These are phyloP conservation scores for Chloropicon primus DNA, from an alignment of 139 green algal species.

Conservation along the genomic window DNA sequence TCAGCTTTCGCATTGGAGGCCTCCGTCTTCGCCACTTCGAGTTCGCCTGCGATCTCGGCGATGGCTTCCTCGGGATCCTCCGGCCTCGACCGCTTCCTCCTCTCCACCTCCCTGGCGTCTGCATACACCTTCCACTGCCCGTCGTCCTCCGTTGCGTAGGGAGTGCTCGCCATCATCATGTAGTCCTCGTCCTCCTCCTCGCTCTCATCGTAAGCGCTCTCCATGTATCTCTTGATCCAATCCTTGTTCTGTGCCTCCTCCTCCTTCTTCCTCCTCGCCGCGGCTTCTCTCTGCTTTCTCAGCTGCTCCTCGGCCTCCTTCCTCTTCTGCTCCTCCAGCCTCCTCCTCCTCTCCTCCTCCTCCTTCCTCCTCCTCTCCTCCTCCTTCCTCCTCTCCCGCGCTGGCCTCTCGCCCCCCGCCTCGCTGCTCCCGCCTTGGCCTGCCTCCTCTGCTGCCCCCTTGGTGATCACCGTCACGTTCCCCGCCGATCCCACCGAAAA, in stretches of 20 bases:
- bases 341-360: neutral
- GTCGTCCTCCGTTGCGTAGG: neutral
- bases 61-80: conserved; percentile 13
- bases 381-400: neutral
- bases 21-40: conserved; percentile 17
- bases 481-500: neutral
- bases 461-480: neutral
- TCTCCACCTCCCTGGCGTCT: conserved; percentile 46
- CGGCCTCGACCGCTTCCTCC: conserved; percentile 16
- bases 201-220: conserved; percentile 15
- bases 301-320: neutral
- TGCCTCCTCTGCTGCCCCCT: neutral
- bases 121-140: conserved; percentile 70
- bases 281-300: conserved; percentile 6
- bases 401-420: neutral
- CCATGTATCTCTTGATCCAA: conserved; percentile 58
- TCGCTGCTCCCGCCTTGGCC: neutral
- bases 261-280: neutral
- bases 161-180: conserved; percentile 10
- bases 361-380: conserved; percentile 7
- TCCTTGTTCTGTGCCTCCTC: conserved; percentile 25
- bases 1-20: conserved; percentile 40
- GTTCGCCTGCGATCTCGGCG: conserved; percentile 12
- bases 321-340: conserved; percentile 1
- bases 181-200: conserved; percentile 13